A percentile compares a stretch with the other conserved stretches of the same genome.
These are phyloP conservation scores for Ganoderma leucocontextum DNA, from an alignment of 1,284 basidiomycete genomes.

Conservation along the genomic window DNA sequence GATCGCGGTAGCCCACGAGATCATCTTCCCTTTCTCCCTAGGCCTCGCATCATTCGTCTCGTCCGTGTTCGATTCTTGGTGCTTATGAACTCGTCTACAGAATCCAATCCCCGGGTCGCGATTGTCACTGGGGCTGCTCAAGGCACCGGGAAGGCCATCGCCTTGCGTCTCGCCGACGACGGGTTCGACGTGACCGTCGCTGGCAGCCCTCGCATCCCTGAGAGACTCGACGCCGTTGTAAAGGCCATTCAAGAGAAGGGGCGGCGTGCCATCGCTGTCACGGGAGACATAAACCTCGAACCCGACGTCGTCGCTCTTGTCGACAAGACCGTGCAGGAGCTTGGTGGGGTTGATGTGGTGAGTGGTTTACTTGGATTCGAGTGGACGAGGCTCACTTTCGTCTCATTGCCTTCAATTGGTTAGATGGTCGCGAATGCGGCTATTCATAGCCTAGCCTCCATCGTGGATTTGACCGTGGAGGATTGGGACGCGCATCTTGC, in stretches of 20 bases:
- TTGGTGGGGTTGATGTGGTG: slow-evolving; percentile 40
- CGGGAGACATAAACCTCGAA: slow-evolving; percentile 48
- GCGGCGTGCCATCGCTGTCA: slow-evolving; percentile 29
- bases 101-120: slow-evolving; percentile 34
- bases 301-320: slow-evolving; percentile 48
- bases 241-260: slow-evolving; percentile 43
- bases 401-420: not conserved
- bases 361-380: slow-evolving; percentile 1
- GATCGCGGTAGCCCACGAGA: not conserved
- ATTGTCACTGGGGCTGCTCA: slow-evolving; percentile 49
- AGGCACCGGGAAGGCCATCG: slow-evolving; percentile 52
- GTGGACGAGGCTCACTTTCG: not conserved
- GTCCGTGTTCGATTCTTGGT: not conserved
- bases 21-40: not conserved
- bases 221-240: slow-evolving; percentile 40
- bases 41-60: not conserved
- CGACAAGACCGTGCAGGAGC: slow-evolving; percentile 33
- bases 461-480: slow-evolving; percentile 32
- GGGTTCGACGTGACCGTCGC: slow-evolving; percentile 50
- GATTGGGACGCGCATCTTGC: slow-evolving; percentile 34
- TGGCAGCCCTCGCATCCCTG: slow-evolving; percentile 43
- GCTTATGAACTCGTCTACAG: too few species aligned
- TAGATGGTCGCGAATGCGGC: slow-evolving; percentile 44
- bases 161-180: slow-evolving; percentile 50
- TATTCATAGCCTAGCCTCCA: slow-evolving; percentile 28